Evolutionary conservation across 2,329 filamentous ascomycete species (phyloP).

Genomic region (Meredithiella fracta): DNA sequence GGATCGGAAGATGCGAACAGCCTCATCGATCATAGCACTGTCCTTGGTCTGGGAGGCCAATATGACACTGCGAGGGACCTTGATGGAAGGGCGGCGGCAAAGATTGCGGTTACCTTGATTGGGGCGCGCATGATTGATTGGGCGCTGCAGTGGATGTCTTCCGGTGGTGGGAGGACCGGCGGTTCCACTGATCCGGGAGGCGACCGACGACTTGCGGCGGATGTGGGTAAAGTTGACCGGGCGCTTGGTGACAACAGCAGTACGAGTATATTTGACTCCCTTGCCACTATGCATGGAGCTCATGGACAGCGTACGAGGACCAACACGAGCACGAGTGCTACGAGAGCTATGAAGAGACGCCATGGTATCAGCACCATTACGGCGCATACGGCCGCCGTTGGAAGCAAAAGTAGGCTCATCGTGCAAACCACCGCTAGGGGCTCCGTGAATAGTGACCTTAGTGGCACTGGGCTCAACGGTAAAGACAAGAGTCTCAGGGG

Average conservation of each 20-base stretch:
- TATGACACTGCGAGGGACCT: not conserved
- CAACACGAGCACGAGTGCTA: not conserved
- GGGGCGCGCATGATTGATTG: not conserved
- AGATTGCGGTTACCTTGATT: slow-evolving; percentile 4
- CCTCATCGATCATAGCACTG: slow-evolving; percentile 39
- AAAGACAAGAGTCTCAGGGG: not conserved
- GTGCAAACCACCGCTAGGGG: slow-evolving; percentile 16
- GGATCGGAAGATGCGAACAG: slow-evolving; percentile 61
- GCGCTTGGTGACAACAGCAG: slow-evolving; percentile 30
- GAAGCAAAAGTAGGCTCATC: slow-evolving; percentile 13
- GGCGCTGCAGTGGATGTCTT: not conserved
- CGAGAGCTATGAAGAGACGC: slow-evolving; percentile 7
- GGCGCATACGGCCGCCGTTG: slow-evolving; percentile 5
- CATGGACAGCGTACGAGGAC: slow-evolving; percentile 22
- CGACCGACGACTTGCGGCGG: slow-evolving; percentile 18
- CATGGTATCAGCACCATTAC: slow-evolving; percentile 8
- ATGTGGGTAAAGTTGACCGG: slow-evolving; percentile 38
- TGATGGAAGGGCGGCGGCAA: slow-evolving; percentile 4
- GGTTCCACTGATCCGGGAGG: not conserved
- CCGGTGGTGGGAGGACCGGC: not conserved
- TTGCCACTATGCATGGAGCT: slow-evolving; percentile 32
- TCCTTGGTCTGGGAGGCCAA: slow-evolving; percentile 7
- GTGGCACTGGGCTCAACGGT: slow-evolving; percentile 39
- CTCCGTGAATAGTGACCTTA: slow-evolving; percentile 49
- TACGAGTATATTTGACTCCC: slow-evolving; percentile 8